A percentile compares a stretch with the other conserved stretches of the same genome.
phyloP scores from a whole-genome alignment of 2,329 filamentous ascomycete species.

The Aciculosporium take region DNA sequence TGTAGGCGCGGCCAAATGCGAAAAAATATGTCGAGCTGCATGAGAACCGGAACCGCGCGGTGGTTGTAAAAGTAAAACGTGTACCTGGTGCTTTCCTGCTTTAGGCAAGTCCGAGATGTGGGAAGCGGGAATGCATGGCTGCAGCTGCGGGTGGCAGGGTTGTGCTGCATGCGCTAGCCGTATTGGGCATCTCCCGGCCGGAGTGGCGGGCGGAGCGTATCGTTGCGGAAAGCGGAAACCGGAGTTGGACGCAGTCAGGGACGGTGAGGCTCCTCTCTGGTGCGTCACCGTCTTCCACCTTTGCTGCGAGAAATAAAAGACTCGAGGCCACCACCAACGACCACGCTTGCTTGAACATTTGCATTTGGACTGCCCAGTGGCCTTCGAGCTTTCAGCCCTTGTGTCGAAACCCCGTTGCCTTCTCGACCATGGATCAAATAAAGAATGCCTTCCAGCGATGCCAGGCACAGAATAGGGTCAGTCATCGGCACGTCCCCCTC shows the following conservation, averaged over 20 bases:
- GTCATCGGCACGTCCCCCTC: conserved; percentile 16
- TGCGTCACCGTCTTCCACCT: too few species aligned
- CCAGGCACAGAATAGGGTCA: conserved; percentile 44
- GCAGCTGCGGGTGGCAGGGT: conserved; percentile 7
- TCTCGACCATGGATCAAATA: conserved; percentile 35
- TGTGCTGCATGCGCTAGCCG: background rate
- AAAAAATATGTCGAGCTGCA: too few species aligned
- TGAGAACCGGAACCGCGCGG: too few species aligned
- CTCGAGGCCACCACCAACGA: background rate
- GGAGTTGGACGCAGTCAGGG: too few species aligned
- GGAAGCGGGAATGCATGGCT: conserved; percentile 5
- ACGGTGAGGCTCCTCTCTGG: too few species aligned
- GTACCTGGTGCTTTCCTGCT: background rate
- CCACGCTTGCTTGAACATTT: too few species aligned
- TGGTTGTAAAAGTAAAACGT: too few species aligned
- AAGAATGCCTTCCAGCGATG: conserved; percentile 45
- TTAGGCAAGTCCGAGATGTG: conserved; percentile 11
- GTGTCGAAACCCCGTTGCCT: background rate
- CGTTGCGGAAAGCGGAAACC: conserved; percentile 6
- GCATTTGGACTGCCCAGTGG: background rate
- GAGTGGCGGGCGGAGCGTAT: conserved; percentile 5
- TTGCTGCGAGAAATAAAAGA: too few species aligned
- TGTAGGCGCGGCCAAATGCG: too few species aligned
- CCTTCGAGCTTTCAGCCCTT: too few species aligned
- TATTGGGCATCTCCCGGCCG: background rate